A percentile compares a stretch with the other conserved stretches of the same genome.
Conservation (phyloP, 306 rosid species). For the Rubus idaeus region DNA sequence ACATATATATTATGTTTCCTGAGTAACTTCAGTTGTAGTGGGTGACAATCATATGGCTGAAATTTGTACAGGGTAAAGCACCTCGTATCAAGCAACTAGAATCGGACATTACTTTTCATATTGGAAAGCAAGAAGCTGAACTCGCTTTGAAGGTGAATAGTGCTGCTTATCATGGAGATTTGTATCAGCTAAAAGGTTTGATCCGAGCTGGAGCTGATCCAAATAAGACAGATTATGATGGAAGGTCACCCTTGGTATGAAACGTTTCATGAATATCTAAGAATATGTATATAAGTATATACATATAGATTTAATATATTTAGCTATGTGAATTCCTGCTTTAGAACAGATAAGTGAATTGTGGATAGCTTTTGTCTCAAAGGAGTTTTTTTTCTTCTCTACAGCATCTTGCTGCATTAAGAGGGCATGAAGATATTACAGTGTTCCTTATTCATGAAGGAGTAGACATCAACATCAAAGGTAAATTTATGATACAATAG, state of each 20-base stretch:
- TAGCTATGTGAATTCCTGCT: background rate
- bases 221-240: constrained; percentile 90
- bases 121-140: constrained; percentile 92
- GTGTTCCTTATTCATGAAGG: constrained; percentile 67
- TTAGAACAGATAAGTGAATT: background rate
- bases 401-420: constrained; percentile 91
- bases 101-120: constrained; percentile 86
- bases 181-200: constrained; percentile 70
- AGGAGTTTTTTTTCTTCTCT: constrained; percentile 23
- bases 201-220: constrained; percentile 95
- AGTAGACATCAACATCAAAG: constrained; percentile 58
- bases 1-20: background rate
- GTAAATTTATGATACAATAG: constrained; percentile 29
- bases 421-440: constrained; percentile 79
- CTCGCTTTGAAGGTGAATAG: constrained; percentile 88
- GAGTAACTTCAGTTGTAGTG: background rate
- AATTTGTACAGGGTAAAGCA: constrained; percentile 58
- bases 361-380: background rate
- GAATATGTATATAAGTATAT: background rate
- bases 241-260: constrained; percentile 92
- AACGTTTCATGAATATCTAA: constrained; percentile 12
- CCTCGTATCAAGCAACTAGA: constrained; percentile 73
- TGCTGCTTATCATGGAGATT: constrained; percentile 77
- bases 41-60: background rate
- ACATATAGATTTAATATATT: background rate